These are phyloP conservation scores for Blastocystis sp. DNA, from an alignment of 352 stramenopile species.

Conservation along the genomic window DNA sequence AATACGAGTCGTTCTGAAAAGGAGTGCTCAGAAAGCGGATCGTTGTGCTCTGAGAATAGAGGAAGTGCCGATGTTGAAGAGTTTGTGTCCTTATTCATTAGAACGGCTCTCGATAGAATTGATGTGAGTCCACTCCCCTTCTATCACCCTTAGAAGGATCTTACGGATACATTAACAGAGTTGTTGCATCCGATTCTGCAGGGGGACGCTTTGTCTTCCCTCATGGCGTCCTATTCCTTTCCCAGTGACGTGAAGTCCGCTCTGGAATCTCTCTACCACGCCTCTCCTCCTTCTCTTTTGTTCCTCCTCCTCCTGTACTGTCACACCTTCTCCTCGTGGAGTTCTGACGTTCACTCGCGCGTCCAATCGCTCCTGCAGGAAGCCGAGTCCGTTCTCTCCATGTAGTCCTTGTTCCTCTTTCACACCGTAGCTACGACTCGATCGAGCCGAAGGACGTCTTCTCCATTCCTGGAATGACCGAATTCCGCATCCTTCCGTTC, in stretches of 20 bases:
- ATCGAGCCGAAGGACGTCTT: background rate
- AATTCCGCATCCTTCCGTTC: background rate
- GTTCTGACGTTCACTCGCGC: background rate
- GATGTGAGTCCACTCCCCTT: background rate
- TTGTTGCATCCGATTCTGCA: background rate
- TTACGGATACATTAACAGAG: background rate
- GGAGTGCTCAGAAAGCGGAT: background rate
- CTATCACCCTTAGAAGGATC: background rate
- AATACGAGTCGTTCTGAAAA: background rate
- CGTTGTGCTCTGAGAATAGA: background rate
- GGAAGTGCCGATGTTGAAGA: background rate
- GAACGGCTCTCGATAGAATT: background rate
- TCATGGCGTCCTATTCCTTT: background rate
- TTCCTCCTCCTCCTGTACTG: background rate
- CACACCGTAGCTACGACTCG: background rate
- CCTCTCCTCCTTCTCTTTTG: background rate
- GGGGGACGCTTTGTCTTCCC: background rate
- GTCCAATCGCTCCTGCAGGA: background rate
- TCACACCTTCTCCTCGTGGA: no score
- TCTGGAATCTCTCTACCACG: background rate
- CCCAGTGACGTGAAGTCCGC: background rate
- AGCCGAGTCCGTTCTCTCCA: background rate
- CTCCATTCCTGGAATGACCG: background rate
- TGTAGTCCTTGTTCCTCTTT: background rate
- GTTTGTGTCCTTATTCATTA: background rate